A percentile compares a stretch with the other conserved stretches of the same genome.
These are phyloP conservation scores for Fusarium concolor DNA, from an alignment of 2,329 filamentous ascomycete species.

Conservation along the genomic window DNA sequence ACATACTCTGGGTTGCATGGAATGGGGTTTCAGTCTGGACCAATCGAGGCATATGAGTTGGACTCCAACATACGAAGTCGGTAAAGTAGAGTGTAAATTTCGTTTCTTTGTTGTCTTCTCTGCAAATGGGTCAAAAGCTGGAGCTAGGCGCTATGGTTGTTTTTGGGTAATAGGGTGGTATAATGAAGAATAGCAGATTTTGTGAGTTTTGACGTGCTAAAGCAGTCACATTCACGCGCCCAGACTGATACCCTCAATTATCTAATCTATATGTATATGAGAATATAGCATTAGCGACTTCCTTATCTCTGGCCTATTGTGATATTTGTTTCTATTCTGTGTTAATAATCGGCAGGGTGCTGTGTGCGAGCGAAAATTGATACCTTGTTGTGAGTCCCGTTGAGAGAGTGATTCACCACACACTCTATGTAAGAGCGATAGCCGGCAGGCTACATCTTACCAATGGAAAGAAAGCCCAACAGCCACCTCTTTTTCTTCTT, in stretches of 20 bases:
- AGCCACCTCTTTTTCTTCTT: no score
- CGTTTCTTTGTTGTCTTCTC: neutral
- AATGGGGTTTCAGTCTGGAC: conserved; percentile 53
- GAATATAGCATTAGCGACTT: no score
- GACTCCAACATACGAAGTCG: conserved; percentile 37
- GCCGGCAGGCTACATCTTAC: no score
- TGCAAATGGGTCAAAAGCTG: neutral
- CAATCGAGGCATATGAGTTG: conserved; percentile 51
- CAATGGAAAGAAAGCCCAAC: no score
- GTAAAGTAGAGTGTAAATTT: neutral
- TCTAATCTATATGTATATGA: no score
- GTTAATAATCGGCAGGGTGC: no score
- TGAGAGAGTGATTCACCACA: no score
- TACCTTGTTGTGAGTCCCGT: no score
- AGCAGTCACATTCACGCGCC: neutral
- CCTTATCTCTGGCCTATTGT: no score
- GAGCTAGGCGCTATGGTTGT: conserved; percentile 13
- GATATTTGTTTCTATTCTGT: no score
- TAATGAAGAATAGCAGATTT: neutral
- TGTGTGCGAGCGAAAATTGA: no score
- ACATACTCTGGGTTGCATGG: conserved; percentile 31
- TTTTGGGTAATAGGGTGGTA: neutral
- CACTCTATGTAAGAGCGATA: no score
- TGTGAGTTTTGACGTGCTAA: neutral
- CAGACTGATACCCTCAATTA: neutral